phyloP scores from a whole-genome alignment of 345 rosid genomes.

The Psidium friedrichsthalianum region DNA sequence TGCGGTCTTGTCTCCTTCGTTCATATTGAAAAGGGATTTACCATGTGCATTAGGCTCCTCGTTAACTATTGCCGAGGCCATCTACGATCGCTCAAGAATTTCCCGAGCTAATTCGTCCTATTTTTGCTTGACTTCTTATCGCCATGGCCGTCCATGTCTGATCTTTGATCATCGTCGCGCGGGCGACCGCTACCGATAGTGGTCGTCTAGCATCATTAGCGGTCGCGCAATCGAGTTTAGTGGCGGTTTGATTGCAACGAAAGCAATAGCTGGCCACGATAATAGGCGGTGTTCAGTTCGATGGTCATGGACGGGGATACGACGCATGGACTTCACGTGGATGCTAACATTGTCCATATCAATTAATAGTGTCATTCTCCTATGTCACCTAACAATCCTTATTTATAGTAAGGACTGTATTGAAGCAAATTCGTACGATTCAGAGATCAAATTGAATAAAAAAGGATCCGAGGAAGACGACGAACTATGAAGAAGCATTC shows the following conservation, averaged over 20 bases:
- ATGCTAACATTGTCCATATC: neutral
- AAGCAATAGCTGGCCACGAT: neutral
- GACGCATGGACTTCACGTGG: neutral
- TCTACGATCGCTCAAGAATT: neutral
- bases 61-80: neutral
- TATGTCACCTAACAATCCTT: accelerated
- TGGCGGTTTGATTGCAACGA: neutral
- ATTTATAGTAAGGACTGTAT: neutral
- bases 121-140: neutral
- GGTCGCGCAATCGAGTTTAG: neutral
- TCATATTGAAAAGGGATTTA: neutral
- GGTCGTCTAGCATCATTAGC: too few species aligned
- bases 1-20: neutral
- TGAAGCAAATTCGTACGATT: neutral
- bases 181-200: neutral
- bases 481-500: neutral
- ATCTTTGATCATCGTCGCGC: neutral
- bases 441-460: neutral
- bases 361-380: neutral
- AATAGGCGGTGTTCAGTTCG: neutral
- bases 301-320: neutral
- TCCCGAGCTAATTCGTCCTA: neutral
- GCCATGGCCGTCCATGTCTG: neutral
- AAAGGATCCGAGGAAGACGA: neutral
- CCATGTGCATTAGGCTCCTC: neutral